phyloP scores from a whole-genome alignment of 1,139 yeast species.

The Arxiozyma bovina region DNA sequence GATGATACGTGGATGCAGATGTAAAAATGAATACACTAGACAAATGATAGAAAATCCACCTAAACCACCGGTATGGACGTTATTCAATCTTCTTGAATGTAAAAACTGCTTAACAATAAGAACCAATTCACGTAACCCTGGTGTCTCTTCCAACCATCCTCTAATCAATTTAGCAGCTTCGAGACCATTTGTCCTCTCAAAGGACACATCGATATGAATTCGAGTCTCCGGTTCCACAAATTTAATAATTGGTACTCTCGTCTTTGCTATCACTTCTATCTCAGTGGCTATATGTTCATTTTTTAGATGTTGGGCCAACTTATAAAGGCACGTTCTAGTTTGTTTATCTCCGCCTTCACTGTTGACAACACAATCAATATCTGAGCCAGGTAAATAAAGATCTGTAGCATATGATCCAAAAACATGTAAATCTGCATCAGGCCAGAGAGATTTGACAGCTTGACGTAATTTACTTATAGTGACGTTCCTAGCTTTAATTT shows the following conservation, averaged over 20 bases:
- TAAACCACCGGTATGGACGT: slow-evolving; percentile 92
- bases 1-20: slow-evolving; percentile 68
- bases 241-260: slow-evolving; percentile 95
- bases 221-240: slow-evolving; percentile 68
- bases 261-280: slow-evolving; percentile 83
- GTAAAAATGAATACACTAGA: slow-evolving; percentile 71
- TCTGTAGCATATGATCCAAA: slow-evolving; percentile 97
- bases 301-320: slow-evolving; percentile 63
- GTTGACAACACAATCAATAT: slow-evolving; percentile 86
- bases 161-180: slow-evolving; percentile 77
- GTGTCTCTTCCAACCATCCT: slow-evolving; percentile 63
- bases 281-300: slow-evolving; percentile 55
- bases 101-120: slow-evolving; percentile 84
- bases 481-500: slow-evolving; percentile 58
- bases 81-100: slow-evolving; percentile 68
- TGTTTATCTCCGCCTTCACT: slow-evolving; percentile 61
- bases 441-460: slow-evolving; percentile 61
- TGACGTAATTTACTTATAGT: slow-evolving; percentile 55
- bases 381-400: slow-evolving; percentile 88
- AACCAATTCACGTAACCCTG: slow-evolving; percentile 79
- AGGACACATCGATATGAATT: slow-evolving; percentile 83
- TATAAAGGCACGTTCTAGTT: slow-evolving; percentile 58
- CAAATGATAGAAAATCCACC: slow-evolving; percentile 95
- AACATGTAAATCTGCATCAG: slow-evolving; percentile 72
- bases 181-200: slow-evolving; percentile 80